A percentile compares a stretch with the other conserved stretches of the same genome.
phyloP scores from a whole-genome alignment of 2,329 filamentous ascomycete species.

The Gnomoniopsis smithogilvyi region DNA sequence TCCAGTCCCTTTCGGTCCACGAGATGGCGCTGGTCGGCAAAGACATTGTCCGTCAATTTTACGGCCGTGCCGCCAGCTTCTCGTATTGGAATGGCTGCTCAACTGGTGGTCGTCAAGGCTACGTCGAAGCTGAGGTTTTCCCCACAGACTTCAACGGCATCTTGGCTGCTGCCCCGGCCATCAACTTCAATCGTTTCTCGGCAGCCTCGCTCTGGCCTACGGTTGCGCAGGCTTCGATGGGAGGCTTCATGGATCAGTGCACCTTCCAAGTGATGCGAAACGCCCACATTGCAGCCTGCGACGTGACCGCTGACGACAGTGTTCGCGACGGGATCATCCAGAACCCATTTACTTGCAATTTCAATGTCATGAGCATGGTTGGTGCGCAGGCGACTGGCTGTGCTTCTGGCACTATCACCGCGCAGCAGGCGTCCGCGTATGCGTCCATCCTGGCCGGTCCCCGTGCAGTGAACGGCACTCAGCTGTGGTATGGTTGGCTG shows the following conservation, averaged over 20 bases:
- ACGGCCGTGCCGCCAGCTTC: constrained; percentile 34
- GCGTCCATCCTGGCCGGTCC: neutral
- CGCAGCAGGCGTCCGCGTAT: neutral
- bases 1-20: constrained; percentile 26
- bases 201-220: constrained; percentile 34
- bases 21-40: constrained; percentile 40
- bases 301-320: neutral
- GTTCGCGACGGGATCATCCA: neutral
- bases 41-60: constrained; percentile 43
- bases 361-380: neutral
- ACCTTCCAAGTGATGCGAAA: neutral
- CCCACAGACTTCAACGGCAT: constrained; percentile 57
- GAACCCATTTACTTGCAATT: neutral
- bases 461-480: neutral
- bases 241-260: constrained; percentile 27
- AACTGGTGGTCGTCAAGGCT: constrained; percentile 55
- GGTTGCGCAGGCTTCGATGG: neutral
- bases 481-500: neutral
- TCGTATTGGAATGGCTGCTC: constrained; percentile 59
- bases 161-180: constrained; percentile 43
- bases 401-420: constrained; percentile 2
- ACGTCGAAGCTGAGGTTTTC: constrained; percentile 49
- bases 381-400: neutral
- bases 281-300: neutral
- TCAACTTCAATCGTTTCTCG: constrained; percentile 35